Conservation (phyloP, 192 early-diverging fungal genomes). For the Blastocladiella britannica region DNA sequence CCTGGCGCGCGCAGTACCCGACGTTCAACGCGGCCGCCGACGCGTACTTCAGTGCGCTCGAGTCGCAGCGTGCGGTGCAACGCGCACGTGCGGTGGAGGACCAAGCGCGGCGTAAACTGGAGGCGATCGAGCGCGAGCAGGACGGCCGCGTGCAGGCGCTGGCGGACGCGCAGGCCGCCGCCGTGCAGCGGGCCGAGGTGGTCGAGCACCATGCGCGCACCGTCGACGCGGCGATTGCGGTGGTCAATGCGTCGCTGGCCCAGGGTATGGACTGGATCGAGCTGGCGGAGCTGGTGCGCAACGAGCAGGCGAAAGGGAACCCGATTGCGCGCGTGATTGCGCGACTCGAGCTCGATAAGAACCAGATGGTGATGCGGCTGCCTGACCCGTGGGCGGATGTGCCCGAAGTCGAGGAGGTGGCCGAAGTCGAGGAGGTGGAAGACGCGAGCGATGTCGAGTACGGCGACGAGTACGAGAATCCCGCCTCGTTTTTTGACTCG, state of each 20-base stretch:
- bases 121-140: conserved; percentile 58
- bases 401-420: conserved; percentile 15
- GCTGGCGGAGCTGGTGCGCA: conserved; percentile 61
- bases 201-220: conserved; percentile 65
- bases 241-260: conserved; percentile 71
- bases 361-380: conserved; percentile 53
- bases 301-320: conserved; percentile 56
- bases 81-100: conserved; percentile 50
- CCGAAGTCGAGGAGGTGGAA: conserved; percentile 14
- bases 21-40: conserved; percentile 74
- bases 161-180: conserved; percentile 43
- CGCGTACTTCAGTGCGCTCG: conserved; percentile 77
- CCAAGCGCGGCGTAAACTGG: conserved; percentile 60
- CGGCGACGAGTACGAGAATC: too few species aligned
- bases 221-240: conserved; percentile 70
- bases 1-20: conserved; percentile 40
- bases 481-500: too few species aligned
- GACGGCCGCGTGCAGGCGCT: conserved; percentile 53
- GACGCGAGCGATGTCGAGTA: too few species aligned
- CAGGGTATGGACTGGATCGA: conserved; percentile 94
- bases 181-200: conserved; percentile 52
- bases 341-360: conserved; percentile 50
- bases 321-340: conserved; percentile 60
- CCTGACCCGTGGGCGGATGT: conserved; percentile 13
- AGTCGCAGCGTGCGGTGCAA: conserved; percentile 56